A percentile compares a stretch with the other conserved stretches of the same genome.
Conservation (phyloP, 768 basidiomycete species). For the Lyophyllum atratum region DNA sequence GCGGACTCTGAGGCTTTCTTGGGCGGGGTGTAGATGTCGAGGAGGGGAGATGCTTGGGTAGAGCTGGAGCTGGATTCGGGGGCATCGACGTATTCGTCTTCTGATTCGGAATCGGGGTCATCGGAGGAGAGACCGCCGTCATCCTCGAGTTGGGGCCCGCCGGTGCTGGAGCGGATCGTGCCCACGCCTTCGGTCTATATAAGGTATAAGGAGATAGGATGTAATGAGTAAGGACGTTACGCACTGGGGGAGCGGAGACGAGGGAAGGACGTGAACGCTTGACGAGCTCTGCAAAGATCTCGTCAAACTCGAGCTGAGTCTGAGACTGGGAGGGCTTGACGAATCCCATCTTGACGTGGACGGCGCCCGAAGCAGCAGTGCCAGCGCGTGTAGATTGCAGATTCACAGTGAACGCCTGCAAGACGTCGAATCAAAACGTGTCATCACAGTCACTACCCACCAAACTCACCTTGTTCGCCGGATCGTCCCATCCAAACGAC, state of each 20-base stretch:
- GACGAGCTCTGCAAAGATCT: constrained; percentile 62
- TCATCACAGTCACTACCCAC: background rate
- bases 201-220: background rate
- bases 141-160: constrained; percentile 63
- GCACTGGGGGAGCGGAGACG: constrained; percentile 76
- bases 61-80: background rate
- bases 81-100: constrained; percentile 19
- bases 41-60: background rate
- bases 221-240: constrained; percentile 26
- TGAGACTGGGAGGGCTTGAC: constrained; percentile 44
- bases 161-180: constrained; percentile 68
- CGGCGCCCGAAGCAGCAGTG: constrained; percentile 39
- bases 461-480: constrained; percentile 64
- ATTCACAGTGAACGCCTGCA: constrained; percentile 22
- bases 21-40: background rate
- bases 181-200: constrained; percentile 83
- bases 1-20: background rate
- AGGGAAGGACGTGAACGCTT: constrained; percentile 67
- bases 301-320: constrained; percentile 52
- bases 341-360: constrained; percentile 51
- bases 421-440: background rate
- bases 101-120: constrained; percentile 30
- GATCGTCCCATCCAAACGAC: constrained; percentile 55
- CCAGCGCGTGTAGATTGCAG: constrained; percentile 44
- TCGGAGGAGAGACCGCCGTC: constrained; percentile 72